phyloP scores from a whole-genome alignment of 257 asterid genomes.

The Nicotiana knightiana region DNA sequence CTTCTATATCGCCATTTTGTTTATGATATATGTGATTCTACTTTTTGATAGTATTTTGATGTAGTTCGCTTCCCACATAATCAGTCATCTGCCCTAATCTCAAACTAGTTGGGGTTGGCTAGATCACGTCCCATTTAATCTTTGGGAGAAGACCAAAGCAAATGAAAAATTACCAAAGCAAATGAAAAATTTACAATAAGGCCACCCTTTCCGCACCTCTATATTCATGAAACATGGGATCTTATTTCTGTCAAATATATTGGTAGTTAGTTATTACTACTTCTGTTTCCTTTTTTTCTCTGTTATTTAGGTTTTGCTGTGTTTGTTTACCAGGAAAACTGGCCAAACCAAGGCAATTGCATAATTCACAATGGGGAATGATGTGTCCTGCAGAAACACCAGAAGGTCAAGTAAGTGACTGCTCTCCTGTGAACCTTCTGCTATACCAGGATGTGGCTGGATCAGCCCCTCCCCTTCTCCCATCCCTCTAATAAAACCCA shows the following conservation, averaged over 20 bases:
- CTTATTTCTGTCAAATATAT: neutral
- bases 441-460: neutral
- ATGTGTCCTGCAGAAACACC: constrained; percentile 99
- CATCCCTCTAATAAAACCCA: neutral
- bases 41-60: neutral
- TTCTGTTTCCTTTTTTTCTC: neutral
- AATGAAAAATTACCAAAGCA: neutral
- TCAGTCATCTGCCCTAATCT: neutral
- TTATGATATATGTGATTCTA: neutral
- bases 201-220: neutral
- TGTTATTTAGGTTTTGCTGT: neutral
- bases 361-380: constrained; percentile 99
- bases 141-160: neutral
- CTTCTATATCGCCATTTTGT: neutral
- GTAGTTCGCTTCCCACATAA: neutral
- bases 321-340: constrained; percentile 59
- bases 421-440: constrained; percentile 7
- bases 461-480: neutral
- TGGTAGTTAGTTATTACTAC: neutral
- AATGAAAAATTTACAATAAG: neutral
- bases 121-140: neutral
- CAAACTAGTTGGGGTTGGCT: neutral
- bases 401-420: constrained; percentile 79
- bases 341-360: constrained; percentile 98
- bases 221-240: neutral